Percentiles rank a stretch among this genome's conserved stretches.
Conservation (phyloP, 2,329 filamentous ascomycete genomes). For the Ilyonectria sp. region DNA sequence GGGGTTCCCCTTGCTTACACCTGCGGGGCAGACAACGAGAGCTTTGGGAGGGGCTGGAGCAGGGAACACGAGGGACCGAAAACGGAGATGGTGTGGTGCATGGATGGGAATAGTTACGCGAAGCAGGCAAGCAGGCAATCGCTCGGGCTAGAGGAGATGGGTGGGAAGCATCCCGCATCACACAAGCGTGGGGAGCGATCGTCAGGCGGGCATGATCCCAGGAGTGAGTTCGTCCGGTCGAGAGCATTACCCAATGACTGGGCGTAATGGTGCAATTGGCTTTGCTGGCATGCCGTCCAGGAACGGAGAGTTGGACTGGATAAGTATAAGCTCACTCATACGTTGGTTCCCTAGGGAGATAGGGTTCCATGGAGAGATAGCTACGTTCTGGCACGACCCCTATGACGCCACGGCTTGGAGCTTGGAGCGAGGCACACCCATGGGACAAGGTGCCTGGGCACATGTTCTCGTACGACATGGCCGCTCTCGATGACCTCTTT, state of each 20-base stretch:
- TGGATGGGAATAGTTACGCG: constrained; percentile 10
- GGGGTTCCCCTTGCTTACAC: background rate
- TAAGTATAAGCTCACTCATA: background rate
- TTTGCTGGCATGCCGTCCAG: background rate
- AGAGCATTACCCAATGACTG: constrained; percentile 32
- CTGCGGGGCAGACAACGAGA: background rate
- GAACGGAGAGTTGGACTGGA: constrained; percentile 9
- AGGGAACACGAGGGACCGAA: constrained; percentile 1
- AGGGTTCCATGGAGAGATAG: background rate
- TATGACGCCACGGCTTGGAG: constrained; percentile 20
- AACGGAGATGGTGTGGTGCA: background rate
- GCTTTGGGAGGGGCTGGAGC: background rate
- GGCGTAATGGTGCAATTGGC: constrained; percentile 36
- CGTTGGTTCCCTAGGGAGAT: background rate
- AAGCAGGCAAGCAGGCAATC: constrained; percentile 13
- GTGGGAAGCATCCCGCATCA: constrained; percentile 1
- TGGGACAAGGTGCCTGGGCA: constrained; percentile 19
- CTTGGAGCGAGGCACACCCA: constrained; percentile 19
- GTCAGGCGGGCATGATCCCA: constrained; percentile 16
- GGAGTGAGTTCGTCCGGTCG: background rate
- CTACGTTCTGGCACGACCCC: constrained; percentile 1
- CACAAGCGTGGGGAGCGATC: constrained; percentile 19
- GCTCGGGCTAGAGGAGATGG: background rate
- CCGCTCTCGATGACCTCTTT: constrained; percentile 30
- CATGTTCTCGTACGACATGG: constrained; percentile 39